A percentile compares a stretch with the other conserved stretches of the same genome.
phyloP scores from a whole-genome alignment of 305 asterid species.

The Fraxinus paxiana region DNA sequence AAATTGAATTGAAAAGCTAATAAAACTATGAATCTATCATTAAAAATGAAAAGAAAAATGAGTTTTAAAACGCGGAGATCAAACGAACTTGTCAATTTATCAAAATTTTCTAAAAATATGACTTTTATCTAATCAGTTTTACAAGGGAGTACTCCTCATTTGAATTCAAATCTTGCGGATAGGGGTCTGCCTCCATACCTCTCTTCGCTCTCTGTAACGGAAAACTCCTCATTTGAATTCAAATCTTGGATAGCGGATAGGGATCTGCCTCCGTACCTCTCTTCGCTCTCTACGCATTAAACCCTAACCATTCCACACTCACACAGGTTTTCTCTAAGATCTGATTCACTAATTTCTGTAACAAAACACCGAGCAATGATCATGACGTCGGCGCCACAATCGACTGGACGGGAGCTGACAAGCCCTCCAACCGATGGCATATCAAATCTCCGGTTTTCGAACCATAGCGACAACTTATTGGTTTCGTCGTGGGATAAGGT shows the following conservation, averaged over 20 bases:
- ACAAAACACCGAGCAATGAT: conserved; percentile 12
- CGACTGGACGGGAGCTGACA: conserved; percentile 61
- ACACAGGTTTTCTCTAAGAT: neutral
- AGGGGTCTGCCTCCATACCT: neutral
- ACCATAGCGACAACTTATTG: conserved; percentile 81
- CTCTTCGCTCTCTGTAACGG: neutral
- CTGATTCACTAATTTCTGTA: neutral
- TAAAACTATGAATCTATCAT: no score
- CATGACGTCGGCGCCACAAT: conserved; percentile 69
- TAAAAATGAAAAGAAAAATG: no score
- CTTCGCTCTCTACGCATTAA: conserved; percentile 9
- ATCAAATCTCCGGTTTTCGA: conserved; percentile 86
- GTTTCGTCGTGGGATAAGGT: conserved; percentile 98
- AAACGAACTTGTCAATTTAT: no score
- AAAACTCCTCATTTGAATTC: conserved; percentile 26
- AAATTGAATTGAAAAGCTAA: neutral
- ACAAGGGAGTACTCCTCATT: conserved; percentile 2
- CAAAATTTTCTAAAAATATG: no score
- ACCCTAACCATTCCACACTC: conserved; percentile 18
- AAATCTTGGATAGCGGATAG: conserved; percentile 27
- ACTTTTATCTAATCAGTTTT: no score
- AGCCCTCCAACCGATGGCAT: conserved; percentile 82
- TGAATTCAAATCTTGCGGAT: conserved; percentile 37
- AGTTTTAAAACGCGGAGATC: no score
- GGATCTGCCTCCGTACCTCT: neutral